phyloP scores from a whole-genome alignment of 192 early-diverging fungal genomes.

The Mortierella antarctica region DNA sequence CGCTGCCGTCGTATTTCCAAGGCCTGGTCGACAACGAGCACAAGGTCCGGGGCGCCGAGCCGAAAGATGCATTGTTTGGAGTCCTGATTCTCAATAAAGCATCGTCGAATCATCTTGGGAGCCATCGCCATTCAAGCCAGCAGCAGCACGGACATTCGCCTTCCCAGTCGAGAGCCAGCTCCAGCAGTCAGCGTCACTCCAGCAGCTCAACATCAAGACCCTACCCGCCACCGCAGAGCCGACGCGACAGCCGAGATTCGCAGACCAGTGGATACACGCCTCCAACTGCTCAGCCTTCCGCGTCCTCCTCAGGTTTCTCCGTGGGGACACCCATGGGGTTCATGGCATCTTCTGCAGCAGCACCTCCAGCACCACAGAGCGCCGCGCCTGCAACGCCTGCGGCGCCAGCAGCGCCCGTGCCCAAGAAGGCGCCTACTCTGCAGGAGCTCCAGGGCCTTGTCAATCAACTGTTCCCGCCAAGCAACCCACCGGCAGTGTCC shows the following conservation, averaged over 20 bases:
- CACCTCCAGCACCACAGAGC: not conserved
- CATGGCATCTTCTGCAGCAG: not conserved
- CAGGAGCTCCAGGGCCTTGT: slow-evolving; percentile 45
- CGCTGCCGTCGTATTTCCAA: slow-evolving; percentile 66
- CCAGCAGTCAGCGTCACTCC: slow-evolving; percentile 3
- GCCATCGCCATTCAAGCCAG: slow-evolving; percentile 11
- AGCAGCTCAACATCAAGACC: slow-evolving; percentile 5
- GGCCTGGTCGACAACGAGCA: slow-evolving; percentile 58
- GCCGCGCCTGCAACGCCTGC: not conserved
- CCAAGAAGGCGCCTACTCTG: slow-evolving; percentile 20
- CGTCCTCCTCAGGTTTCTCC: not conserved
- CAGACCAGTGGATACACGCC: not conserved
- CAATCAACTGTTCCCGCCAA: slow-evolving; percentile 36
- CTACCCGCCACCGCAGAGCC: slow-evolving; percentile 16
- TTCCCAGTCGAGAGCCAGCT: slow-evolving; percentile 5
- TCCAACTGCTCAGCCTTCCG: not conserved
- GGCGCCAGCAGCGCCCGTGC: not conserved
- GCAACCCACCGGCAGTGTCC: not conserved
- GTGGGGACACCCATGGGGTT: slow-evolving; percentile 1
- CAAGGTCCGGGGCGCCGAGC: slow-evolving; percentile 16
- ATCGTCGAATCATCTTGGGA: slow-evolving; percentile 17
- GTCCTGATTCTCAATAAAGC: slow-evolving; percentile 69
- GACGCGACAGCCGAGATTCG: slow-evolving; percentile 20
- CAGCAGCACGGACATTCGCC: slow-evolving; percentile 15
- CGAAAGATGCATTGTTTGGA: slow-evolving; percentile 64